These are phyloP conservation scores for Irpex sp. DNA, from an alignment of 1,284 basidiomycete genomes.

Conservation along the genomic window DNA sequence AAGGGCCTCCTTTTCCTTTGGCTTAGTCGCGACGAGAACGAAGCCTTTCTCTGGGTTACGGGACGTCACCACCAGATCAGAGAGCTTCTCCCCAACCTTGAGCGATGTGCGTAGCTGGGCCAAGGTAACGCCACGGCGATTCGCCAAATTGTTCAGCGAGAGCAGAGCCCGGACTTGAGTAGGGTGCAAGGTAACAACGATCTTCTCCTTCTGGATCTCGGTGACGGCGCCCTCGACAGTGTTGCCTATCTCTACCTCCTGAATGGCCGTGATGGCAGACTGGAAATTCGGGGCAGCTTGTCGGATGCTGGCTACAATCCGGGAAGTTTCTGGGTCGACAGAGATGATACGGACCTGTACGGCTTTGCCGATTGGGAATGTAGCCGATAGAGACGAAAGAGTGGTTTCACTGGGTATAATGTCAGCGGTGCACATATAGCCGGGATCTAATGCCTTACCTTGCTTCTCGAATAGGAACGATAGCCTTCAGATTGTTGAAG, in stretches of 20 bases:
- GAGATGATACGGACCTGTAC: conserved; percentile 84
- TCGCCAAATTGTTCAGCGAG: conserved; percentile 87
- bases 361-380: conserved; percentile 80
- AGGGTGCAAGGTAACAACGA: conserved; percentile 70
- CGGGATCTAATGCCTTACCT: conserved; percentile 46
- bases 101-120: conserved; percentile 70
- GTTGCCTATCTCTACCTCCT: conserved; percentile 73
- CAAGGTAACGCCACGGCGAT: conserved; percentile 64
- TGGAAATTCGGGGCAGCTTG: conserved; percentile 67
- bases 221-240: conserved; percentile 67
- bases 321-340: conserved; percentile 59
- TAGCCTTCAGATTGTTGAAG: conserved; percentile 86
- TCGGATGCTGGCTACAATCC: conserved; percentile 84
- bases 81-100: conserved; percentile 70
- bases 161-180: conserved; percentile 77
- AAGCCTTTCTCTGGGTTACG: conserved; percentile 86
- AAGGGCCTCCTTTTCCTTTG: conserved; percentile 46
- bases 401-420: conserved; percentile 52
- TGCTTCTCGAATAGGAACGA: conserved; percentile 79
- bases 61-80: conserved; percentile 85
- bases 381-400: conserved; percentile 60
- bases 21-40: conserved; percentile 80
- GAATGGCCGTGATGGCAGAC: conserved; percentile 56
- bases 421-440: background rate
- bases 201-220: conserved; percentile 85